Evolutionary conservation across 2,329 filamentous ascomycete genomes (phyloP).

Genomic region (Mariannaea elegans): DNA sequence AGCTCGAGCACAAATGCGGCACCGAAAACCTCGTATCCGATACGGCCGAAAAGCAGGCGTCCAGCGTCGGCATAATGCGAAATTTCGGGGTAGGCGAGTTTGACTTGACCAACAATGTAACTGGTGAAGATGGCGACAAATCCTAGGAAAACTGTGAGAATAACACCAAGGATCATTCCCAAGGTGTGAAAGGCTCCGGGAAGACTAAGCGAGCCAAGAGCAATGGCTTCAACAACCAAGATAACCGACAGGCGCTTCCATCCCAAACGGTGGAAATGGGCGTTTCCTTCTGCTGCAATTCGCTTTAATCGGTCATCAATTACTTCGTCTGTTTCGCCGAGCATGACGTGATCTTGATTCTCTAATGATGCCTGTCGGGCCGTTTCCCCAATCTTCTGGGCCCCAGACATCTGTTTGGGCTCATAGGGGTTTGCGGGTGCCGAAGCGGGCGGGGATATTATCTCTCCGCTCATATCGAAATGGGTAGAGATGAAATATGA

Average conservation of each 20-base stretch:
- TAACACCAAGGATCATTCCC: constrained; percentile 20
- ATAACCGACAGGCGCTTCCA: constrained; percentile 24
- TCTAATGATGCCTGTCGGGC: background rate
- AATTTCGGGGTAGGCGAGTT: constrained; percentile 19
- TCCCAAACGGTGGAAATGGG: constrained; percentile 18
- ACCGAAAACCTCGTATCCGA: constrained; percentile 15
- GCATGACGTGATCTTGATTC: constrained; percentile 12
- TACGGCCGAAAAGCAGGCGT: constrained; percentile 13
- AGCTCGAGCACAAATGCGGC: constrained; percentile 22
- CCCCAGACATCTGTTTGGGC: background rate
- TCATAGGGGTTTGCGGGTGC: constrained; percentile 1
- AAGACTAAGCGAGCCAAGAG: constrained; percentile 22
- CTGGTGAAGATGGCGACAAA: constrained; percentile 19
- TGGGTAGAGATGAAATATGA: background rate
- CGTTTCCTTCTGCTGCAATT: constrained; percentile 22
- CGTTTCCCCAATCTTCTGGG: background rate
- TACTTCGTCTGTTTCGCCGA: constrained; percentile 20
- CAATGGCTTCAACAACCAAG: constrained; percentile 20
- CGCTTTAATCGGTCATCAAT: constrained; percentile 21
- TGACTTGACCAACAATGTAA: constrained; percentile 20
- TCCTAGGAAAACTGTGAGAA: constrained; percentile 12
- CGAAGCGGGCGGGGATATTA: background rate
- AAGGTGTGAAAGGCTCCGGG: constrained; percentile 18
- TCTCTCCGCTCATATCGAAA: constrained; percentile 9
- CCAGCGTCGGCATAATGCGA: constrained; percentile 21